phyloP scores from a whole-genome alignment of 83 land plant genomes.

The Thuja plicata region DNA sequence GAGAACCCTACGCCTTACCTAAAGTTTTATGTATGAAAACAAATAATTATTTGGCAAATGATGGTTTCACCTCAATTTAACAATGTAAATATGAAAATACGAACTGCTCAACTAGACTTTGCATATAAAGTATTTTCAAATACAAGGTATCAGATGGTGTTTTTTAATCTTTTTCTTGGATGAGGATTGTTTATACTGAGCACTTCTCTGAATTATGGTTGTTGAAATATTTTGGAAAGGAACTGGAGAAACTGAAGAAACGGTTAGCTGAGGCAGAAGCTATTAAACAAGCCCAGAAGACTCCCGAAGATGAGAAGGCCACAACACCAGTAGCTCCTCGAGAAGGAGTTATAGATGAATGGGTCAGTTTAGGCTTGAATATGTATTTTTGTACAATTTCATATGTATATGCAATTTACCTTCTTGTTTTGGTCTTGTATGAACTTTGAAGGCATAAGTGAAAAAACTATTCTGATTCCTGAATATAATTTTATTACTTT shows the following conservation, averaged over 20 bases:
- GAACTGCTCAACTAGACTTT: background rate
- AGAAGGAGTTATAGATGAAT: constrained; percentile 25
- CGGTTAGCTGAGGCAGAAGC: constrained; percentile 25
- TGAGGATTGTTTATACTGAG: background rate
- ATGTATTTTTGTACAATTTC: background rate
- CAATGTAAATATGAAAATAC: background rate
- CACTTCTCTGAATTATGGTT: background rate
- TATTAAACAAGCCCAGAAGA: constrained; percentile 17
- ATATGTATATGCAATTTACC: background rate
- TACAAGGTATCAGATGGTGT: background rate
- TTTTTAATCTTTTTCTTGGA: background rate
- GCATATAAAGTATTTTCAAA: background rate
- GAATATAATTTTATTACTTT: background rate
- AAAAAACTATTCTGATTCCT: background rate
- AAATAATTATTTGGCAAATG: background rate
- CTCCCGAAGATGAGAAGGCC: constrained; percentile 12
- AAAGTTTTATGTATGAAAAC: background rate
- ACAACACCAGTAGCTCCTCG: constrained; percentile 1
- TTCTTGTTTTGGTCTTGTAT: background rate
- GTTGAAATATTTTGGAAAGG: constrained; percentile 6
- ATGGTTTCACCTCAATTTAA: background rate
- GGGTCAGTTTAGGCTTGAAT: constrained; percentile 9
- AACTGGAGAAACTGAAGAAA: constrained; percentile 24
- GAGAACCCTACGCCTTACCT: too few relatives aligned
- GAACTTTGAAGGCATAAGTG: background rate